Percentiles rank a stretch among this genome's conserved stretches.
Evolutionary conservation across 352 stramenopile species (phyloP).

Genomic region (Ophiocytium majus): DNA sequence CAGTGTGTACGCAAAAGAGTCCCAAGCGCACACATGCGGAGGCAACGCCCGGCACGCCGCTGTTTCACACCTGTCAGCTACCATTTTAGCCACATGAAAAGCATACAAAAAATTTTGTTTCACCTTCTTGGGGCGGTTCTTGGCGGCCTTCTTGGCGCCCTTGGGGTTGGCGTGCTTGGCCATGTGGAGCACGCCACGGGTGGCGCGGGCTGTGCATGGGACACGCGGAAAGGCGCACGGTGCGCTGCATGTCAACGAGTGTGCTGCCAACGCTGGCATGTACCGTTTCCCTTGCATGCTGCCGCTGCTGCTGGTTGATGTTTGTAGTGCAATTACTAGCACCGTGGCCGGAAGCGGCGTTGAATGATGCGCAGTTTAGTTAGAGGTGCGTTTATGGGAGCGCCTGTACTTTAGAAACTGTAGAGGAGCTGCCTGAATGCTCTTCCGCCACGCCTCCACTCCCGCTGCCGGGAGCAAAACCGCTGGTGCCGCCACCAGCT

Average conservation of each 20-base stretch:
- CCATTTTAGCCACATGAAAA: too few species aligned
- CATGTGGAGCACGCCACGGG: slow-evolving; percentile 23
- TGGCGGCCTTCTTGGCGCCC: slow-evolving; percentile 49
- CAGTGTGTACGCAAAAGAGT: too few species aligned
- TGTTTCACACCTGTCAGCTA: too few species aligned
- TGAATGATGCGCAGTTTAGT: neutral
- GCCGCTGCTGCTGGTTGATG: neutral
- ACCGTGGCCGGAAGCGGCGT: neutral
- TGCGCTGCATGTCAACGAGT: neutral
- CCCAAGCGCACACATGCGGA: too few species aligned
- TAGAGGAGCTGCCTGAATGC: too few species aligned
- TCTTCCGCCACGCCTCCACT: too few species aligned
- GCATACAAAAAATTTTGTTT: neutral
- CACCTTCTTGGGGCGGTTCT: slow-evolving; percentile 52
- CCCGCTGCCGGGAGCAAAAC: too few species aligned
- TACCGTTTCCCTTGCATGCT: neutral
- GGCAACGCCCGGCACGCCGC: too few species aligned
- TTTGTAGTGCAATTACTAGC: neutral
- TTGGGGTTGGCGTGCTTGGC: slow-evolving; percentile 47
- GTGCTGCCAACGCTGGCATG: neutral
- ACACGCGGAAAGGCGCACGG: neutral
- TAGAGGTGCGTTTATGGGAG: too few species aligned
- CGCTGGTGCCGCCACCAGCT: too few species aligned
- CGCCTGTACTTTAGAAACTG: too few species aligned
- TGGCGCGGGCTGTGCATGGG: neutral